phyloP scores from a whole-genome alignment of 495 filamentous ascomycete species.

The Hyaloscypha bicolor region DNA sequence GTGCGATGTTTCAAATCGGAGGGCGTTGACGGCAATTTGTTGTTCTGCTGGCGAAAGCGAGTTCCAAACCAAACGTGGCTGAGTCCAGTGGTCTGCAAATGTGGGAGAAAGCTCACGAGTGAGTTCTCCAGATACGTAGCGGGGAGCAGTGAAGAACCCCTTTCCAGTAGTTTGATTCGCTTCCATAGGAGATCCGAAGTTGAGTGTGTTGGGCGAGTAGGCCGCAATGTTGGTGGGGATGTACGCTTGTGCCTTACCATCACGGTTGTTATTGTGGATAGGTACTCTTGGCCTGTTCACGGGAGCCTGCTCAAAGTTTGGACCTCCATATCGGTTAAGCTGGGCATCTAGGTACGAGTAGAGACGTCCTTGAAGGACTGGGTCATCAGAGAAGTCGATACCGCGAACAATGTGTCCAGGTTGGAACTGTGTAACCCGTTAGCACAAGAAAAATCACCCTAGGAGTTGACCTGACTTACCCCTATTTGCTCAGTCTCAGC shows the following conservation, averaged over 20 bases:
- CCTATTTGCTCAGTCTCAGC: conserved; percentile 76
- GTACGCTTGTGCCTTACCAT: conserved; percentile 56
- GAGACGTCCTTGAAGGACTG: conserved; percentile 71
- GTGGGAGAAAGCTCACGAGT: conserved; percentile 62
- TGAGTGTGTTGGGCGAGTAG: conserved; percentile 69
- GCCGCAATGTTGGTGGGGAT: conserved; percentile 55
- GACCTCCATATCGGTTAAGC: conserved; percentile 68
- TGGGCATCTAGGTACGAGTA: conserved; percentile 80
- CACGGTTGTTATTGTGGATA: conserved; percentile 78
- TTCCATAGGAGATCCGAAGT: conserved; percentile 64
- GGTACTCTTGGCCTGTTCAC: conserved; percentile 67
- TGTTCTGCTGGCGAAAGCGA: conserved; percentile 69
- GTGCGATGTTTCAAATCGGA: conserved; percentile 72
- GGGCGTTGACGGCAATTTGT: conserved; percentile 77
- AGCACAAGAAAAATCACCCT: conserved; percentile 6
- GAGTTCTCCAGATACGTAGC: conserved; percentile 54
- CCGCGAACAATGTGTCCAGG: conserved; percentile 68
- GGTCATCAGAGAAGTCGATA: conserved; percentile 74
- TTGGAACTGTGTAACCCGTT: conserved; percentile 44
- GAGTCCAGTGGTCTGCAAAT: conserved; percentile 76
- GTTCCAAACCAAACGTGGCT: conserved; percentile 78
- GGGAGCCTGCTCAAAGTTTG: conserved; percentile 77
- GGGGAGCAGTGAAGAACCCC: conserved; percentile 77
- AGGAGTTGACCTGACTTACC: conserved; percentile 43
- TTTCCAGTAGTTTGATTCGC: conserved; percentile 70